phyloP scores from a whole-genome alignment of 805 yeast species.

The Candida palmyrensis region DNA sequence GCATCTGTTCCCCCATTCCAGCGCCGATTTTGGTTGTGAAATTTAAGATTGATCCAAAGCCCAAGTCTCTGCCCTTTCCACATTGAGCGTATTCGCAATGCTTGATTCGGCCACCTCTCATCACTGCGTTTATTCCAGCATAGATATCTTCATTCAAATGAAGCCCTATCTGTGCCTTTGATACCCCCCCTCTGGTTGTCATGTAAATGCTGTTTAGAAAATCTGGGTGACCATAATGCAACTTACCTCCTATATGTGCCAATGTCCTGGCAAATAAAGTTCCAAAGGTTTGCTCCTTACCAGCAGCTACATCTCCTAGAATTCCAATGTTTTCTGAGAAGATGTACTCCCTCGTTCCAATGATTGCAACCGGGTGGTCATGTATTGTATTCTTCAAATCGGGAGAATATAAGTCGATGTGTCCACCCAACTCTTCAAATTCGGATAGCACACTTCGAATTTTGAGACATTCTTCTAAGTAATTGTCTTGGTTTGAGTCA shows the following conservation, averaged over 20 bases:
- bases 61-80: conserved; percentile 88
- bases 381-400: conserved; percentile 13
- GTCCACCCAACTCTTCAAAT: conserved; percentile 68
- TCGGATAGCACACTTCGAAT: conserved; percentile 78
- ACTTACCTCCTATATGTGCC: conserved; percentile 80
- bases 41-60: conserved; percentile 80
- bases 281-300: conserved; percentile 87
- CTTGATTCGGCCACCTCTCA: conserved; percentile 84
- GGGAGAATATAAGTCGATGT: conserved; percentile 17
- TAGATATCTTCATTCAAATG: conserved; percentile 85
- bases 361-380: conserved; percentile 69
- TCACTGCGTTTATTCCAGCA: conserved; percentile 80
- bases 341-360: conserved; percentile 84
- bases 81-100: conserved; percentile 86
- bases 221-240: conserved; percentile 89
- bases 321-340: conserved; percentile 85
- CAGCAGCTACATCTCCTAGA: conserved; percentile 86
- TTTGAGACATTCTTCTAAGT: conserved; percentile 79
- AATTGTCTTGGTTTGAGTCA: conserved; percentile 86
- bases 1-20: conserved; percentile 90
- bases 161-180: conserved; percentile 81
- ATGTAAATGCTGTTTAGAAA: conserved; percentile 68
- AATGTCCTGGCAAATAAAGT: conserved; percentile 78
- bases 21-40: conserved; percentile 88
- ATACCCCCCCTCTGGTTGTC: conserved; percentile 86